These are phyloP conservation scores for Stenocarpella maydis DNA, from an alignment of 2,329 filamentous ascomycete genomes.

Conservation along the genomic window DNA sequence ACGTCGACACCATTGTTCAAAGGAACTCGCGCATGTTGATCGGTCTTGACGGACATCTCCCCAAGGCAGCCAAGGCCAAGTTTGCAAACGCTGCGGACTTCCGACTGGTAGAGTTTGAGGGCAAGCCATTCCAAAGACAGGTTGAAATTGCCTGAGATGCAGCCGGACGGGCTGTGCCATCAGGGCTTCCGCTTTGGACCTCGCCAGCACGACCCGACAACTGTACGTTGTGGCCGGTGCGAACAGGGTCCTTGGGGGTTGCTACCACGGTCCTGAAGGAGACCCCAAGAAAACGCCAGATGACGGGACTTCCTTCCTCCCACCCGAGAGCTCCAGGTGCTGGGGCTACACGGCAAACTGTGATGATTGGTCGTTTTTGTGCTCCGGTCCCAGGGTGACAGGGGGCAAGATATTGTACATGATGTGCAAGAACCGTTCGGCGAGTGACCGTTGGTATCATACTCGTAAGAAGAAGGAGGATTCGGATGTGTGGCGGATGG, in stretches of 20 bases:
- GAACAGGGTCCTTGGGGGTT: background rate
- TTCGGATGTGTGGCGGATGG: conserved; percentile 7
- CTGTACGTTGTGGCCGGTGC: conserved; percentile 15
- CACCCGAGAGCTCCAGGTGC: conserved; percentile 5
- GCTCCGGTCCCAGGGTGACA: background rate
- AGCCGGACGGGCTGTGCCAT: conserved; percentile 46
- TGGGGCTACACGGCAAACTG: conserved; percentile 3
- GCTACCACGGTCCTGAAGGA: background rate
- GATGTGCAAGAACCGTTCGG: background rate
- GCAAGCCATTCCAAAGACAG: conserved; percentile 49
- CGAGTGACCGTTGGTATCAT: conserved; percentile 6
- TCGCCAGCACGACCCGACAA: conserved; percentile 45
- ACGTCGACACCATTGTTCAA: conserved; percentile 47
- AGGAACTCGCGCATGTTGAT: conserved; percentile 40
- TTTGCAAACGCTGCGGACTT: conserved; percentile 1
- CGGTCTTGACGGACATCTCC: conserved; percentile 40
- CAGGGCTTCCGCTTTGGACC: conserved; percentile 53
- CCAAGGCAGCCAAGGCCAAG: background rate
- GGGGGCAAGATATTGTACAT: conserved; percentile 8
- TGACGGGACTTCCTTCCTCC: conserved; percentile 10
- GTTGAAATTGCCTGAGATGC: conserved; percentile 51
- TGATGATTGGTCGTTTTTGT: background rate
- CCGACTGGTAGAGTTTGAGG: conserved; percentile 47
- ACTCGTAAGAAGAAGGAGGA: conserved; percentile 9
- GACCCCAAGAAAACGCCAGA: background rate